A percentile compares a stretch with the other conserved stretches of the same genome.
These are phyloP conservation scores for Drechslerella dactyloides DNA, from an alignment of 2,329 filamentous ascomycete genomes.

Conservation along the genomic window DNA sequence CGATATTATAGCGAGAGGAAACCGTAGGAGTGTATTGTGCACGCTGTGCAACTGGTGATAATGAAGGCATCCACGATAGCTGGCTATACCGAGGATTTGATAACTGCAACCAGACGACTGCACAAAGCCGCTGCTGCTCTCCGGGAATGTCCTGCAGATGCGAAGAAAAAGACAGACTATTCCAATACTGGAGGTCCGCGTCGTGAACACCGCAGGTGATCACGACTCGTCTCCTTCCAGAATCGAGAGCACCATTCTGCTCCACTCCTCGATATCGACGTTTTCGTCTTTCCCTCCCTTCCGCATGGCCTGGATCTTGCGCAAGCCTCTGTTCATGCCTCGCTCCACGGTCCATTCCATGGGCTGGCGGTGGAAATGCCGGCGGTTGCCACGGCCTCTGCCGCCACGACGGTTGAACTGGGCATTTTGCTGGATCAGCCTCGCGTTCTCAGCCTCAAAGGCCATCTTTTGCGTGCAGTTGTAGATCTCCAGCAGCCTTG, in stretches of 20 bases:
- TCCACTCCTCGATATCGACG: slow-evolving; percentile 50
- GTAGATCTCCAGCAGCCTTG: slow-evolving; percentile 42
- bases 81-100: no score
- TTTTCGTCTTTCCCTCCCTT: slow-evolving; percentile 50
- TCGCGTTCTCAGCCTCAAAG: slow-evolving; percentile 48
- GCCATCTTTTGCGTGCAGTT: slow-evolving; percentile 48
- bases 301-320: slow-evolving; percentile 45
- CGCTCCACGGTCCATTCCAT: slow-evolving; percentile 47
- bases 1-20: no score
- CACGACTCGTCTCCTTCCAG: slow-evolving; percentile 37
- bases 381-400: slow-evolving; percentile 40
- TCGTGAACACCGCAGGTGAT: background rate
- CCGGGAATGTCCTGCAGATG: background rate
- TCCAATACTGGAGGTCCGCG: no score
- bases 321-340: slow-evolving; percentile 45
- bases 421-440: slow-evolving; percentile 36
- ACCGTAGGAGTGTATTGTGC: no score
- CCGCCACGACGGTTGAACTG: slow-evolving; percentile 42
- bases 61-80: no score
- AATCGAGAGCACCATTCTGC: slow-evolving; percentile 42
- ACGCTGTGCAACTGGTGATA: no score
- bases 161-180: background rate
- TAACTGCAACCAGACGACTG: no score
- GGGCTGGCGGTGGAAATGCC: slow-evolving; percentile 39
- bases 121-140: no score